A percentile compares a stretch with the other conserved stretches of the same genome.
phyloP scores from a whole-genome alignment of 2,329 filamentous ascomycete genomes.

The Paecilomyces sp. region DNA sequence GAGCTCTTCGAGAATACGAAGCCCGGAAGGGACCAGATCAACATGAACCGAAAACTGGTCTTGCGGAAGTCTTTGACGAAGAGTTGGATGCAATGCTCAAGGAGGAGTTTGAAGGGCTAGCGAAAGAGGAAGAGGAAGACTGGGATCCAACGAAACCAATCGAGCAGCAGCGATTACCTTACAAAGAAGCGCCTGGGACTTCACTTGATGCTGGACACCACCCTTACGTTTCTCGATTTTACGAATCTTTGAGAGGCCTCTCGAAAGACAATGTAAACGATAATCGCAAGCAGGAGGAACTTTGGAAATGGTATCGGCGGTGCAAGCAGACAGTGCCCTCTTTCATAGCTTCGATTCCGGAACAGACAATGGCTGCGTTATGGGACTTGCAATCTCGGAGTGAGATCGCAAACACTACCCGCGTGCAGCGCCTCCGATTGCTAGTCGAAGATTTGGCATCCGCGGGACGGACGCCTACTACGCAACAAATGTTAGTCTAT shows the following conservation, averaged over 20 bases:
- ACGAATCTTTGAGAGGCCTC: conserved; percentile 27
- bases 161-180: conserved; percentile 11
- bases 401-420: conserved; percentile 40
- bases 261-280: conserved; percentile 20
- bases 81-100: conserved; percentile 34
- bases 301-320: conserved; percentile 46
- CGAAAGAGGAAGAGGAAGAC: conserved; percentile 27
- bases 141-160: conserved; percentile 21
- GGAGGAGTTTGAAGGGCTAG: conserved; percentile 30
- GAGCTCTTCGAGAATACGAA: conserved; percentile 36
- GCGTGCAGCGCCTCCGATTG: conserved; percentile 53
- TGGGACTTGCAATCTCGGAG: conserved; percentile 52
- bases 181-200: conserved; percentile 23
- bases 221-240: conserved; percentile 34
- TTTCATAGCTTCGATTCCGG: conserved; percentile 51
- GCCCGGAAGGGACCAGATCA: conserved; percentile 24
- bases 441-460: conserved; percentile 61
- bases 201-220: conserved; percentile 26
- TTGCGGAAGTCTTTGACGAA: conserved; percentile 33
- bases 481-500: conserved; percentile 56
- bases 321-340: conserved; percentile 40
- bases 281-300: conserved; percentile 17
- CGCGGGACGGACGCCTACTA: conserved; percentile 48
- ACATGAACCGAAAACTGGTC: conserved; percentile 13
- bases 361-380: conserved; percentile 55